Conservation (phyloP, 495 filamentous ascomycete species). For the Talaromyces borbonicus region DNA sequence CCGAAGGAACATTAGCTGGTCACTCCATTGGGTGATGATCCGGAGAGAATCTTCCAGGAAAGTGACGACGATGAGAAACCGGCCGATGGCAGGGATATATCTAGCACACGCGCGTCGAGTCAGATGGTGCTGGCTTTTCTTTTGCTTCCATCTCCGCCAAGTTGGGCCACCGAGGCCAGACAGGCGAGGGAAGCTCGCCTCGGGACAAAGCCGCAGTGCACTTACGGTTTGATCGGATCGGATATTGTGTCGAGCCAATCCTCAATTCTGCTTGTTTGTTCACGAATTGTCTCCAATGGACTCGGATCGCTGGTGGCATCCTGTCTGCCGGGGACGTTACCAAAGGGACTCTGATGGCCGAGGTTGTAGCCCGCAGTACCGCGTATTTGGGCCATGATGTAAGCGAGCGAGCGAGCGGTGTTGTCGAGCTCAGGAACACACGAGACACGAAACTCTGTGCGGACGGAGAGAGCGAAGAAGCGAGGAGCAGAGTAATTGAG, state of each 20-base stretch:
- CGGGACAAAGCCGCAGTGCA: slow-evolving; percentile 20
- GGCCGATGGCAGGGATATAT: slow-evolving; percentile 88
- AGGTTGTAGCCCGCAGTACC: slow-evolving; percentile 95
- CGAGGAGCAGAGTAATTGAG: background rate
- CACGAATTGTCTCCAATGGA: slow-evolving; percentile 81
- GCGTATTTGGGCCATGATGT: slow-evolving; percentile 85
- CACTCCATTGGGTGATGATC: slow-evolving; percentile 96
- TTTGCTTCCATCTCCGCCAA: background rate
- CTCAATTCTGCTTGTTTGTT: slow-evolving; percentile 97
- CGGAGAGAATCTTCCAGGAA: slow-evolving; percentile 94
- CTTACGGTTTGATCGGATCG: slow-evolving; percentile 94
- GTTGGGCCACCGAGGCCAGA: too few species aligned
- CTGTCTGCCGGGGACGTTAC: slow-evolving; percentile 48
- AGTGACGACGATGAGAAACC: slow-evolving; percentile 96
- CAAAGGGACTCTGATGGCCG: slow-evolving; percentile 63
- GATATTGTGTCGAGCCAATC: slow-evolving; percentile 82
- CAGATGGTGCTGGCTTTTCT: slow-evolving; percentile 2
- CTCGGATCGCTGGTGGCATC: slow-evolving; percentile 64
- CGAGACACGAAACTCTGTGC: background rate
- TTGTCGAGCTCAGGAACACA: too few species aligned
- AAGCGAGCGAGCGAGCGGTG: background rate
- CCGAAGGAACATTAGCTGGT: slow-evolving; percentile 86
- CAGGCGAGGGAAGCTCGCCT: too few species aligned
- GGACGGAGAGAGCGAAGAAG: background rate
- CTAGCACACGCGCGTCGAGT: slow-evolving; percentile 43